Conservation (phyloP, 2,329 filamentous ascomycete genomes). For the Xylariaceae sp. region DNA sequence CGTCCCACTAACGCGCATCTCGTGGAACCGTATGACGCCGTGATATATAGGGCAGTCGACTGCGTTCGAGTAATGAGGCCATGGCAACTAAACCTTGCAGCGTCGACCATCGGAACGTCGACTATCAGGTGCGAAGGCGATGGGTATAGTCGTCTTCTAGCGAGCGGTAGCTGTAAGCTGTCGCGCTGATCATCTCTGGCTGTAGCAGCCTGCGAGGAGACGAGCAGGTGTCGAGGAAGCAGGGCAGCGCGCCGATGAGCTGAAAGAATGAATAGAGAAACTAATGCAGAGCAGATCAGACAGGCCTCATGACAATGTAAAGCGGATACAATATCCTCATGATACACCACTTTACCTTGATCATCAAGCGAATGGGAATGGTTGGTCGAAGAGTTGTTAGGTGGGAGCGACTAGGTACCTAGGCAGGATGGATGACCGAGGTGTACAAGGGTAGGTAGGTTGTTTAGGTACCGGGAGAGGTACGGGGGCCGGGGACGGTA, state of each 20-base stretch:
- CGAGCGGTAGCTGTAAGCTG: too few species aligned
- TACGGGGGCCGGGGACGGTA: not conserved
- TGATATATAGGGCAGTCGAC: not conserved
- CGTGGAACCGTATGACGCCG: not conserved
- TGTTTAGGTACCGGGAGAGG: not conserved
- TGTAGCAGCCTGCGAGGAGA: too few species aligned
- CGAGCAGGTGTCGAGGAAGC: too few species aligned
- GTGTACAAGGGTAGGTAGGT: not conserved
- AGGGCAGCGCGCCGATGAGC: not conserved
- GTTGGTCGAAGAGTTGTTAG: not conserved
- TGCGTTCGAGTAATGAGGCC: not conserved
- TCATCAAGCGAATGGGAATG: not conserved
- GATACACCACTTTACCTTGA: not conserved
- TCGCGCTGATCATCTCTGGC: too few species aligned
- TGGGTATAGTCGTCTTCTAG: too few species aligned
- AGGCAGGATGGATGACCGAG: not conserved
- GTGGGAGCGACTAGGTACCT: not conserved
- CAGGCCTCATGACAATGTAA: not conserved
- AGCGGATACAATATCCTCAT: not conserved
- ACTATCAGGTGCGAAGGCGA: too few species aligned
- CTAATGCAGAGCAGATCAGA: not conserved
- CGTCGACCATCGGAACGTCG: not conserved
- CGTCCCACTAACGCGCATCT: constrained; percentile 6
- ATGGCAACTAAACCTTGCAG: not conserved
- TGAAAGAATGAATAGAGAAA: not conserved